These are phyloP conservation scores for Ganoderma leucocontextum DNA, from an alignment of 1,284 basidiomycete genomes.

Conservation along the genomic window DNA sequence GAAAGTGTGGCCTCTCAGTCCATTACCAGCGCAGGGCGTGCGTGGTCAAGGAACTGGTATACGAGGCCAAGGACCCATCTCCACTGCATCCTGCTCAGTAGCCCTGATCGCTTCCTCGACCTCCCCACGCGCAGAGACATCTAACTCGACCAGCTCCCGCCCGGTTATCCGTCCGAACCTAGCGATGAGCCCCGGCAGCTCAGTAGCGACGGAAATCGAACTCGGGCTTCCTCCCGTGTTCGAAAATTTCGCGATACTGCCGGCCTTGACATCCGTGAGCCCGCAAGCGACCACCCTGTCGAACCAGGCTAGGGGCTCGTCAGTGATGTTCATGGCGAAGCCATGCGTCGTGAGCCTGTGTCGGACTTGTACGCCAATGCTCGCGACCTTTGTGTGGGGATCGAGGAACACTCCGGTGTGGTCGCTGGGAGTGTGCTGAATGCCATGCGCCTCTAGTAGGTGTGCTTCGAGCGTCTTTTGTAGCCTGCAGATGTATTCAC, in stretches of 20 bases:
- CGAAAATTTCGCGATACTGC: conserved; percentile 61
- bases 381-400: conserved; percentile 81
- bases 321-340: conserved; percentile 92
- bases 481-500: conserved; percentile 78
- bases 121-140: conserved; percentile 55
- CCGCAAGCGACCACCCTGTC: conserved; percentile 92
- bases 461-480: conserved; percentile 70
- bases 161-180: conserved; percentile 62
- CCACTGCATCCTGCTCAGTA: conserved; percentile 39
- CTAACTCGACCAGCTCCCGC: conserved; percentile 62
- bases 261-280: conserved; percentile 85
- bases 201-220: conserved; percentile 52
- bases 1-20: background rate
- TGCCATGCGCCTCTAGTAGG: conserved; percentile 62
- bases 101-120: conserved; percentile 57
- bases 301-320: conserved; percentile 86
- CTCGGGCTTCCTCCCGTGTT: conserved; percentile 30
- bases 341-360: conserved; percentile 96
- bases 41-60: conserved; percentile 16
- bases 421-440: conserved; percentile 62
- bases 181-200: conserved; percentile 60
- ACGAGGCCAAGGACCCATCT: conserved; percentile 31
- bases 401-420: conserved; percentile 84
- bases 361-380: conserved; percentile 96
- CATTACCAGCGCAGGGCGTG: too few relatives aligned